Conservation (phyloP, 306 rosid genomes). For the Canavalia gladiata region DNA sequence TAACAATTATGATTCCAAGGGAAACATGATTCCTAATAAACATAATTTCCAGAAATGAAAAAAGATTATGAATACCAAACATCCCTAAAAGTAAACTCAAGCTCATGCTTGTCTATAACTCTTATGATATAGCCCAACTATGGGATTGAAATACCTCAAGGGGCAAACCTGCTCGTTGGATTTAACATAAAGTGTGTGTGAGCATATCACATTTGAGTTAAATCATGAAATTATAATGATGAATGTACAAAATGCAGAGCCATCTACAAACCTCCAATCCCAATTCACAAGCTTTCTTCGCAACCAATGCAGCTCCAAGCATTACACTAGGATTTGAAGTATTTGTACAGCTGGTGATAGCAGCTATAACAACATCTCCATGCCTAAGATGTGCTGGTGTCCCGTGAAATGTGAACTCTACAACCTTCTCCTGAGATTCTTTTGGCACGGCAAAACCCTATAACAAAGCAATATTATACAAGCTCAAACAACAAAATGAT, state of each 20-base stretch:
- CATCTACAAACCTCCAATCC: conserved; percentile 86
- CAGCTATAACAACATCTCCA: conserved; percentile 97
- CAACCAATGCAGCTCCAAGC: conserved; percentile 99
- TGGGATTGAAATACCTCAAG: conserved; percentile 7
- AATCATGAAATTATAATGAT: conserved; percentile 15
- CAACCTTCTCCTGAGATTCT: conserved; percentile 78
- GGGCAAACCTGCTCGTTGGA: conserved; percentile 13
- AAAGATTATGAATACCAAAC: too few relatives aligned
- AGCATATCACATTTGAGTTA: conserved; percentile 31
- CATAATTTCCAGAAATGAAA: too few relatives aligned
- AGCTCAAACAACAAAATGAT: conserved; percentile 48
- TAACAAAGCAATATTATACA: conserved; percentile 47
- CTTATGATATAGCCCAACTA: conserved; percentile 38
- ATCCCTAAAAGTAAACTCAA: background rate
- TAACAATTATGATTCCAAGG: too few relatives aligned
- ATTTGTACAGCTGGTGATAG: conserved; percentile 99
- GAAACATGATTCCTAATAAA: too few relatives aligned
- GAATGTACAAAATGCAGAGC: conserved; percentile 44
- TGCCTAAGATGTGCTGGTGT: conserved; percentile 85
- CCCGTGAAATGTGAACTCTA: conserved; percentile 73
- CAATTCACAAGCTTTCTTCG: conserved; percentile 94
- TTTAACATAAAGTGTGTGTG: conserved; percentile 11
- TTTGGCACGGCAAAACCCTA: conserved; percentile 95
- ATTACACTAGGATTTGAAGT: conserved; percentile 99
- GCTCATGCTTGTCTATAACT: conserved; percentile 19